Evolutionary conservation across 805 yeast genomes (phyloP).

Genomic region (Ogataea haglerorum): DNA sequence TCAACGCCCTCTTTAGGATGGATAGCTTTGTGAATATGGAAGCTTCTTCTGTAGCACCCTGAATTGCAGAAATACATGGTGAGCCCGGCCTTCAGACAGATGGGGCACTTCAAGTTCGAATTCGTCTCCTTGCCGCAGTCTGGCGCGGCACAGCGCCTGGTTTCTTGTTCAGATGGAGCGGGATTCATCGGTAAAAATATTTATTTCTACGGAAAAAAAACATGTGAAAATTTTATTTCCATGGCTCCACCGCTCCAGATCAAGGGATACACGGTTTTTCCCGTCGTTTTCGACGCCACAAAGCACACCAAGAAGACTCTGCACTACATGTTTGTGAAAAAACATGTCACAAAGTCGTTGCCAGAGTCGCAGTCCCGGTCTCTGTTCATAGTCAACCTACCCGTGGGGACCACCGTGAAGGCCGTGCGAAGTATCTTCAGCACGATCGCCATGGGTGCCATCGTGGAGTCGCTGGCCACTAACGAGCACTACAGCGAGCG

Average conservation of each 20-base stretch:
- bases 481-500: slow-evolving; percentile 34
- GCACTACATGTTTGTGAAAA: slow-evolving; percentile 66
- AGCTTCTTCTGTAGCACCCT: slow-evolving; percentile 70
- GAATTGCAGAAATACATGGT: slow-evolving; percentile 76
- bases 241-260: slow-evolving; percentile 30
- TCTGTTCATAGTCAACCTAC: slow-evolving; percentile 75
- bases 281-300: slow-evolving; percentile 41
- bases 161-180: slow-evolving; percentile 8
- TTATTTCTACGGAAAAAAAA: neutral
- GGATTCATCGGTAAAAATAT: slow-evolving; percentile 11
- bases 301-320: slow-evolving; percentile 22
- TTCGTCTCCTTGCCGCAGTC: slow-evolving; percentile 82
- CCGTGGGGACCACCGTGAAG: slow-evolving; percentile 53
- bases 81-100: slow-evolving; percentile 73
- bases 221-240: neutral
- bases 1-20: slow-evolving; percentile 61
- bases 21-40: slow-evolving; percentile 69
- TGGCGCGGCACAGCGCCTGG: slow-evolving; percentile 59
- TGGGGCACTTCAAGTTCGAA: slow-evolving; percentile 82
- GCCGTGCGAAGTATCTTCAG: slow-evolving; percentile 56
- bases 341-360: slow-evolving; percentile 47
- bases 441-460: slow-evolving; percentile 59
- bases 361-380: slow-evolving; percentile 48
- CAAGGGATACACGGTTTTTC: slow-evolving; percentile 55
- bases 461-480: slow-evolving; percentile 42